phyloP scores from a whole-genome alignment of 176 grass and related monocot genomes.

The Poa annua region DNA sequence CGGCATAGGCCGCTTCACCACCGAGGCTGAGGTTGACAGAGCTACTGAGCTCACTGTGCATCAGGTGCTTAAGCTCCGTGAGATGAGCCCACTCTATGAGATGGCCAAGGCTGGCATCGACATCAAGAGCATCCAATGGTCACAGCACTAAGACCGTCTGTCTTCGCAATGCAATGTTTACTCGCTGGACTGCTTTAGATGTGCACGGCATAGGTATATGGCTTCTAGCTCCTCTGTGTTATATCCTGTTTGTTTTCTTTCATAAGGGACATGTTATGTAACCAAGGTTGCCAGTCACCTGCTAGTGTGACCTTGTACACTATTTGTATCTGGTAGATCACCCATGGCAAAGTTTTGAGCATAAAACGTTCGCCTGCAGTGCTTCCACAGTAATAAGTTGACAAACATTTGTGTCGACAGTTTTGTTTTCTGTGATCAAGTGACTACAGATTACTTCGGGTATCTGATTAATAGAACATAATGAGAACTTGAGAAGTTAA shows the following conservation, averaged over 20 bases:
- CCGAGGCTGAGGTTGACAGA: conserved; percentile 86
- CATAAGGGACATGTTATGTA: conserved; percentile 26
- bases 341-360: conserved; percentile 23
- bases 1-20: conserved; percentile 91
- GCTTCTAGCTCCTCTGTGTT: conserved; percentile 35
- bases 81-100: conserved; percentile 99
- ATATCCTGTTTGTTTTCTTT: conserved; percentile 35
- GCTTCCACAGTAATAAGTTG: conserved; percentile 5
- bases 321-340: background rate
- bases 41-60: conserved; percentile 74
- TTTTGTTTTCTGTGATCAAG: conserved; percentile 5
- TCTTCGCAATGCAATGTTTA: background rate
- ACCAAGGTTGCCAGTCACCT: background rate
- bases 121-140: conserved; percentile 91
- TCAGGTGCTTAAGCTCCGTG: conserved; percentile 87
- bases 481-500: background rate
- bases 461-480: background rate
- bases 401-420: background rate
- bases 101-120: conserved; percentile 95
- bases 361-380: background rate
- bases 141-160: conserved; percentile 60
- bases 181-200: background rate
- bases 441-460: background rate
- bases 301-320: conserved; percentile 3
- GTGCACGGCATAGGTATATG: conserved; percentile 48